Conservation (phyloP, 176 grass and related monocot species). For the Stipa capillata region DNA sequence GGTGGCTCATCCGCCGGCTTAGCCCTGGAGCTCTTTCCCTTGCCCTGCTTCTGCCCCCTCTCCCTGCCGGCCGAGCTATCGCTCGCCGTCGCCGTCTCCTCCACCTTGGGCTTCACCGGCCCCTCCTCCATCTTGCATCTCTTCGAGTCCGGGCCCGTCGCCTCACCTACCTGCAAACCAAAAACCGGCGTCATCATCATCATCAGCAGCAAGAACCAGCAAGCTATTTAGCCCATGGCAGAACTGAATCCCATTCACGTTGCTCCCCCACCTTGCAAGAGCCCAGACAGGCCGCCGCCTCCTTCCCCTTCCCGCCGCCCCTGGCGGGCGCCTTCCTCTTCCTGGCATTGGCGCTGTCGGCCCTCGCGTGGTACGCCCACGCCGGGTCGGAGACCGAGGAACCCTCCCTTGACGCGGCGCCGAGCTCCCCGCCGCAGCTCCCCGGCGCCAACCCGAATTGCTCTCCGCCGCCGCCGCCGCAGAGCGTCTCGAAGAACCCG, state of each 20-base stretch:
- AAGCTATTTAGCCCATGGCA: neutral
- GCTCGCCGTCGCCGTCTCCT: conserved; percentile 16
- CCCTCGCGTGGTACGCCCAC: neutral
- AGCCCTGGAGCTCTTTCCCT: conserved; percentile 56
- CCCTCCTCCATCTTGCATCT: conserved; percentile 26
- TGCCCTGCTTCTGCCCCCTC: conserved; percentile 31
- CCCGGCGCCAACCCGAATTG: neutral
- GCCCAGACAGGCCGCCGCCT: neutral
- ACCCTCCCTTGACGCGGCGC: conserved; percentile 35
- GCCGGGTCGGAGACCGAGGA: conserved; percentile 68
- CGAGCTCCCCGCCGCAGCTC: neutral
- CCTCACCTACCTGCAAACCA: conserved; percentile 31
- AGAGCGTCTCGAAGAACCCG: conserved; percentile 50
- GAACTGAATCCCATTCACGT: too few species aligned
- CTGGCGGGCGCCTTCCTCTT: conserved; percentile 54
- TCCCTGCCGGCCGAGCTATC: conserved; percentile 31
- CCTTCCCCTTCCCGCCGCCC: conserved; percentile 32
- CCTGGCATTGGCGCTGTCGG: conserved; percentile 44
- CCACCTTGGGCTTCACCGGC: conserved; percentile 30
- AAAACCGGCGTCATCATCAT: neutral
- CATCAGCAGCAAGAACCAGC: neutral
- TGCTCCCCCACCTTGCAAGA: conserved; percentile 26
- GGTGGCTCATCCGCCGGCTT: conserved; percentile 48
- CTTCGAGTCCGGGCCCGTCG: conserved; percentile 27
- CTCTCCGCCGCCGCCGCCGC: conserved; percentile 12